Percentiles rank a stretch among this genome's conserved stretches.
phyloP scores from a whole-genome alignment of 2,329 filamentous ascomycete genomes.

The Fusarium lateritium region DNA sequence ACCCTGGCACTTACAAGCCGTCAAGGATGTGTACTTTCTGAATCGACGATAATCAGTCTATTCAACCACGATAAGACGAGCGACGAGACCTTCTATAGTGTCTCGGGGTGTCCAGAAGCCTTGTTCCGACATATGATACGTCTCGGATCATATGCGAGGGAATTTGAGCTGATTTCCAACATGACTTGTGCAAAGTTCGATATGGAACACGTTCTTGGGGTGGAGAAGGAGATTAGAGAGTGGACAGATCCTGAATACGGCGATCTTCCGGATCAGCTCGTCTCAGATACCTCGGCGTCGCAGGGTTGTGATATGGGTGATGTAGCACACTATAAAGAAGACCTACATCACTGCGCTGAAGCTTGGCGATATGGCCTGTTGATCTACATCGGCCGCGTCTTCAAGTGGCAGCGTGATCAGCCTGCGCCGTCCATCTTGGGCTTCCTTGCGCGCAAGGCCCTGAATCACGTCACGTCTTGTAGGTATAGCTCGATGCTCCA shows the following conservation, averaged over 20 bases:
- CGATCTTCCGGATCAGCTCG: slow-evolving; percentile 3
- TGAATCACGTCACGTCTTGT: slow-evolving; percentile 45
- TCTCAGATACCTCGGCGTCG: not conserved
- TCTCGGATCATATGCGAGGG: slow-evolving; percentile 50
- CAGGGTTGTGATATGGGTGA: slow-evolving; percentile 7
- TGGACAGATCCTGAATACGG: slow-evolving; percentile 38
- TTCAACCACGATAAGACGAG: slow-evolving; percentile 40
- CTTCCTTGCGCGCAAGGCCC: slow-evolving; percentile 48
- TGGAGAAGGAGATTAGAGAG: slow-evolving; percentile 40
- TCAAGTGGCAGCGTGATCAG: slow-evolving; percentile 42
- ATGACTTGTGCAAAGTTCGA: slow-evolving; percentile 54
- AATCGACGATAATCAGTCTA: slow-evolving; percentile 25
- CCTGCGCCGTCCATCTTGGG: slow-evolving; percentile 25
- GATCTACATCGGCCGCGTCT: slow-evolving; percentile 52
- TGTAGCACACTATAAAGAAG: slow-evolving; percentile 39
- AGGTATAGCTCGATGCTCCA: slow-evolving; percentile 50
- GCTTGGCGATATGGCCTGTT: slow-evolving; percentile 54
- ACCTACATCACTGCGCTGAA: slow-evolving; percentile 54
- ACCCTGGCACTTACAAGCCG: slow-evolving; percentile 53
- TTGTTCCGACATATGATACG: slow-evolving; percentile 49
- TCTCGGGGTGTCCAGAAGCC: slow-evolving; percentile 53
- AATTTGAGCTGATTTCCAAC: slow-evolving; percentile 47
- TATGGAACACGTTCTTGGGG: slow-evolving; percentile 28
- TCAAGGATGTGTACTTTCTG: slow-evolving; percentile 46
- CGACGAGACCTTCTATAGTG: slow-evolving; percentile 51